Percentiles rank a stretch among this genome's conserved stretches.
Conservation (phyloP, 2,329 filamentous ascomycete genomes). For the Sclerotinia spermophila region DNA sequence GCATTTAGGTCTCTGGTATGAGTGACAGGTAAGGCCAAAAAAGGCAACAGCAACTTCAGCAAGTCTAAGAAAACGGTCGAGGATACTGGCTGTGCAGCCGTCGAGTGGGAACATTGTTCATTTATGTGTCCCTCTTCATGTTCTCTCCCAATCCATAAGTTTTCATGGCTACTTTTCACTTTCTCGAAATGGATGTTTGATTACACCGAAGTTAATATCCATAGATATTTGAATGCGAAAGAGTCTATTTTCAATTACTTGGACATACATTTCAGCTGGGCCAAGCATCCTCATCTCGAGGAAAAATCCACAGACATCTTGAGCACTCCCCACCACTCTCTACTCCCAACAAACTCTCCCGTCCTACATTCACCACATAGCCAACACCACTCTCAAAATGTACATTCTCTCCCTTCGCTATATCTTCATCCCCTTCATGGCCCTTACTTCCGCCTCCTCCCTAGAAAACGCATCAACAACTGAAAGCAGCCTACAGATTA, state of each 20-base stretch:
- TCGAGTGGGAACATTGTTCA: not conserved
- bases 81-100: not conserved
- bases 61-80: not conserved
- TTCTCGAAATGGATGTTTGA: not conserved
- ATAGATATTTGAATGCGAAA: not conserved
- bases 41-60: not conserved
- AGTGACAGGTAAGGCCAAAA: not conserved
- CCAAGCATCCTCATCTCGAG: not conserved
- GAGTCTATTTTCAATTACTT: not conserved
- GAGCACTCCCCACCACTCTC: not conserved
- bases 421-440: not conserved
- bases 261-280: not conserved
- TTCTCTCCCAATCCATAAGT: not conserved
- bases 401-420: not conserved
- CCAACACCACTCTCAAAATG: not conserved
- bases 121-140: not conserved
- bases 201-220: not conserved
- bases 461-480: not conserved
- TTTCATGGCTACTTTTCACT: not conserved
- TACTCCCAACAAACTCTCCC: not conserved
- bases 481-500: not conserved
- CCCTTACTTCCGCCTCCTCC: not conserved
- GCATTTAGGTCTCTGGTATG: not conserved
- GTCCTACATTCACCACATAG: not conserved
- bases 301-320: not conserved